Conservation (phyloP, 2,329 filamentous ascomycete species). For the Colletotrichum tofieldiae region DNA sequence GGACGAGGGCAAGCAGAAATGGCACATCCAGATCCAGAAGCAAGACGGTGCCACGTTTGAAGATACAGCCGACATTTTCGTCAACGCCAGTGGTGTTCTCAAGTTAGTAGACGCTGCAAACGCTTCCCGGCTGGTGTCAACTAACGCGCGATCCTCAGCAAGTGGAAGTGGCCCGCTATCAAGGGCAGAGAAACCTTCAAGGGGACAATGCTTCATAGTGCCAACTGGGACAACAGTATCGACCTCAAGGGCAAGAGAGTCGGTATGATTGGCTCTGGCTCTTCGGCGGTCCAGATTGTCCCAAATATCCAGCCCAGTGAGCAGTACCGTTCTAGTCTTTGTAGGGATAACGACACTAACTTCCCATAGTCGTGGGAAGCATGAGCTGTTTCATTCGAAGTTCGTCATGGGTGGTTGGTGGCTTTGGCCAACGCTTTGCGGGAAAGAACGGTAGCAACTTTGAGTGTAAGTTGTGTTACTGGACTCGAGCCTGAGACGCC, state of each 20-base stretch:
- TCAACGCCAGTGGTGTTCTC: conserved; percentile 60
- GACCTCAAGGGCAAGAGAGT: conserved; percentile 48
- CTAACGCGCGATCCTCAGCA: conserved; percentile 32
- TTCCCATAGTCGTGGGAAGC: conserved; percentile 10
- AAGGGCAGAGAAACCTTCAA: conserved; percentile 49
- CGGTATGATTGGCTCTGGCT: conserved; percentile 50
- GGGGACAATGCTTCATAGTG: conserved; percentile 50
- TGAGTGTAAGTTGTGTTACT: conserved; percentile 51
- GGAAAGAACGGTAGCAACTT: conserved; percentile 64
- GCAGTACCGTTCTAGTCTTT: neutral
- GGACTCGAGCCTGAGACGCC: neutral
- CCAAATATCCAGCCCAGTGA: conserved; percentile 47
- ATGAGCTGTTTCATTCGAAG: conserved; percentile 52
- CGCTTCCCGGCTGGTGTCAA: conserved; percentile 49
- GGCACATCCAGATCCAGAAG: conserved; percentile 42
- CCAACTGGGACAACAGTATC: conserved; percentile 49
- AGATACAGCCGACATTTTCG: conserved; percentile 45
- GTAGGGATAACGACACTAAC: neutral
- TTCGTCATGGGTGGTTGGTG: conserved; percentile 64
- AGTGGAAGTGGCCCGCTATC: conserved; percentile 52
- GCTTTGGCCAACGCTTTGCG: conserved; percentile 63
- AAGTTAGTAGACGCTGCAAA: conserved; percentile 63
- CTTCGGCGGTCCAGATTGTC: conserved; percentile 53
- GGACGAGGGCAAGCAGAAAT: conserved; percentile 46
- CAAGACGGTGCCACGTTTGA: conserved; percentile 32